Evolutionary conservation across 2,329 filamentous ascomycete species (phyloP).

Genomic region (Penicillium sp.): DNA sequence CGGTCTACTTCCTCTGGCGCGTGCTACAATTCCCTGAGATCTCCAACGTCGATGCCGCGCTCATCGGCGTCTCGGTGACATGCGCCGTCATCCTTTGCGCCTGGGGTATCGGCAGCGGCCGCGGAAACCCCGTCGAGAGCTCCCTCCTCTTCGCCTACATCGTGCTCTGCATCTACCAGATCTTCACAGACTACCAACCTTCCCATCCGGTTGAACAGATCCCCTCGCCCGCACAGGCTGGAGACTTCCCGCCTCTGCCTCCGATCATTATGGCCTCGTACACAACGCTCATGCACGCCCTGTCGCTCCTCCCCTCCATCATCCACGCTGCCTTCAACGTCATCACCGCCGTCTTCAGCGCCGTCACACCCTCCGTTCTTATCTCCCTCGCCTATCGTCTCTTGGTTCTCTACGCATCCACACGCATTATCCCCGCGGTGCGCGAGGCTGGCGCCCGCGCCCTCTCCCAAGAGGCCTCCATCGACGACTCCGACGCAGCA

Average conservation of each 20-base stretch:
- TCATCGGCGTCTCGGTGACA: constrained; percentile 91
- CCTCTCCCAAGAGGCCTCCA: constrained; percentile 78
- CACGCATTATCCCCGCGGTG: constrained; percentile 91
- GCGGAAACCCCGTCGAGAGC: constrained; percentile 93
- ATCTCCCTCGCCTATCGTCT: constrained; percentile 93
- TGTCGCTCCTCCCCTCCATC: constrained; percentile 80
- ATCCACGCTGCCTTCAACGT: constrained; percentile 83
- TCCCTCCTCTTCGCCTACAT: constrained; percentile 95
- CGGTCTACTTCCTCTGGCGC: constrained; percentile 94
- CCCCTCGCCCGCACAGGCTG: constrained; percentile 57
- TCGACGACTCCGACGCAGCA: constrained; percentile 83
- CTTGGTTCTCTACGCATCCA: constrained; percentile 92
- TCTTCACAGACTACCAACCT: constrained; percentile 96
- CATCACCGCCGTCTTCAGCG: constrained; percentile 87
- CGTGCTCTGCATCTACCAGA: constrained; percentile 98
- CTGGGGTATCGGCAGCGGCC: constrained; percentile 90
- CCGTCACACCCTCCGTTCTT: constrained; percentile 92
- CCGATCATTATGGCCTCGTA: constrained; percentile 99
- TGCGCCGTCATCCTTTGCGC: constrained; percentile 89
- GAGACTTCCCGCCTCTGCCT: constrained; percentile 89
- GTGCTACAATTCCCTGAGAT: constrained; percentile 93
- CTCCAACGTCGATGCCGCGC: constrained; percentile 84
- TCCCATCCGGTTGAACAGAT: constrained; percentile 64
- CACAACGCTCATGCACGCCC: constrained; percentile 80
- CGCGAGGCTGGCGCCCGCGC: constrained; percentile 82